Conservation (phyloP, 768 basidiomycete genomes). For the Boletus vinaceobasis region DNA sequence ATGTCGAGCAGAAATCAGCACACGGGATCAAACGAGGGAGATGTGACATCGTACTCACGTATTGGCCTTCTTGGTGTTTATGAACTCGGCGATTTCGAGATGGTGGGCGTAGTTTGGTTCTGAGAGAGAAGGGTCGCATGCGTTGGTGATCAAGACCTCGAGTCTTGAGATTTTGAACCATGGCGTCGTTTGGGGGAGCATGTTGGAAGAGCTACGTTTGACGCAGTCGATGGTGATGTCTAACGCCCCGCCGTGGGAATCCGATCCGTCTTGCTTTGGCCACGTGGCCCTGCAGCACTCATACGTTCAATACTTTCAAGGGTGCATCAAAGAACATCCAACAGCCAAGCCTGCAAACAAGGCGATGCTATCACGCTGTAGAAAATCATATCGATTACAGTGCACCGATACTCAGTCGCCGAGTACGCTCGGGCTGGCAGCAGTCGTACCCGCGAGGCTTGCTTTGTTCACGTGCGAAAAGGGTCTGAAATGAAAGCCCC, state of each 20-base stretch:
- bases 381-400: neutral
- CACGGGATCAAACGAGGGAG: neutral
- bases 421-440: neutral
- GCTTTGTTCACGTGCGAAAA: neutral
- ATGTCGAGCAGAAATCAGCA: neutral
- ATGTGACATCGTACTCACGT: slow-evolving; percentile 50
- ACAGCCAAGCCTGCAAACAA: neutral
- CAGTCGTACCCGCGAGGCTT: neutral
- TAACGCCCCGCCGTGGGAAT: neutral
- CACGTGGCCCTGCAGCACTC: too few relatives aligned
- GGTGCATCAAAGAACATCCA: too few relatives aligned
- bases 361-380: too few relatives aligned
- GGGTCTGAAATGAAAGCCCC: neutral
- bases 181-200: slow-evolving; percentile 50
- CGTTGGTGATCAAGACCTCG: slow-evolving; percentile 71
- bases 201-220: slow-evolving; percentile 17
- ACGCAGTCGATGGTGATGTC: neutral
- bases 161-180: slow-evolving; percentile 61
- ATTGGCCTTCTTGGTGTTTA: slow-evolving; percentile 96
- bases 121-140: slow-evolving; percentile 80
- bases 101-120: slow-evolving; percentile 92
- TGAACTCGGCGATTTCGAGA: slow-evolving; percentile 89
- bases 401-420: neutral
- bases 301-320: too few relatives aligned
- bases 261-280: neutral